Base-by-base conservation (phyloP, 2,329 filamentous ascomycete species). In the Colletotrichum destructivum region DNA sequence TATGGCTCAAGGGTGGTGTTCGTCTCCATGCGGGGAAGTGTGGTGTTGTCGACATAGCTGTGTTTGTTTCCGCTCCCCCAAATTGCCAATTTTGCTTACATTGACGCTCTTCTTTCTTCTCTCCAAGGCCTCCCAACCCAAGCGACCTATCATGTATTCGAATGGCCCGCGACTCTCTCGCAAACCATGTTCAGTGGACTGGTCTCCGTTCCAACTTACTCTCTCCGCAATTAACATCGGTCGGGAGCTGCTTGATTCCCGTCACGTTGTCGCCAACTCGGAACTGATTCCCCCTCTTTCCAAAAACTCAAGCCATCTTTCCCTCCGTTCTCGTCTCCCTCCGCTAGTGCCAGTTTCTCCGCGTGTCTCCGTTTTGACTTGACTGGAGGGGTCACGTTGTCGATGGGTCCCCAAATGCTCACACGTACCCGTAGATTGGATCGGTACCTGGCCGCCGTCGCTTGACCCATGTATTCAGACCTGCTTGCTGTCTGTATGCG, bases 341-440 rank as follows among this genome's bases (percentile, higher is more conserved):
- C 35, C 57, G 64, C 51, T 47, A 71, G 57, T 52, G 55, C 47
- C 56, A 57, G 18, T 62, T 57, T 68, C 64, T 62, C 57, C 64
- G 52, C 64, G 62, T n/a, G 52, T 52, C 64, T 16, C 38, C 16
- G 44, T 68, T 71, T 68, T 68, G 52, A 71, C 68, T 71, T 18
- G 21, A 46, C 51, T 57, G 62, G 56, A 71, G 62, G 57, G 44
- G 68, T 68, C 64, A 57, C 68, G 62, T 54, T 62, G 38, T 35
- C 38, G 35, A 62, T 52, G 69, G 64, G 38, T 62, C 57, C 13
- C 57, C 18, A 56, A 21, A 59, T 60, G 21, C 49, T 59, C 51
- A 46, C 52, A 65, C 49, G 49, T 38, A 38, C 3, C 35, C 35
- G 8, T 42, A 55, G 13, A 38, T 42, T 51, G 31, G 46, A 26